A percentile compares a stretch with the other conserved stretches of the same genome.
phyloP scores from a whole-genome alignment of 352 stramenopile genomes.

The Ophiocytium majus region DNA sequence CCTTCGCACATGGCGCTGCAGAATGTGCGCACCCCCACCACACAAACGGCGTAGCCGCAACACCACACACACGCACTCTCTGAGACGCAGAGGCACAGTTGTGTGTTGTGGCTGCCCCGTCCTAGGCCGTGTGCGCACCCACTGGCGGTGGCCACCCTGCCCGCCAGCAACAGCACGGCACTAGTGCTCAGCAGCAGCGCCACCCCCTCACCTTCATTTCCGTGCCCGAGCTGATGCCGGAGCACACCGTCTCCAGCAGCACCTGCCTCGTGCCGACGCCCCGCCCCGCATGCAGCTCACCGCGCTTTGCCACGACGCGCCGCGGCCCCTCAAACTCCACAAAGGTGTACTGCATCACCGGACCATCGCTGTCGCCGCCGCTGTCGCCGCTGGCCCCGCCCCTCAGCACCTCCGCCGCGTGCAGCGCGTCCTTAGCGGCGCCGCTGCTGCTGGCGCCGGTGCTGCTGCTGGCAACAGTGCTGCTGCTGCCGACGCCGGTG shows the following conservation, averaged over 20 bases:
- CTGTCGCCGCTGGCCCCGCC: not conserved
- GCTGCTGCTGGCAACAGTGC: not conserved
- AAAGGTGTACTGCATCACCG: constrained; percentile 38
- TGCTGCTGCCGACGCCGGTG: not conserved
- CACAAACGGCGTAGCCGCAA: too few species aligned
- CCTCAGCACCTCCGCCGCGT: not conserved
- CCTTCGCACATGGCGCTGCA: too few species aligned
- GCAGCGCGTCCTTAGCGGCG: not conserved
- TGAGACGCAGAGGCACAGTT: too few species aligned
- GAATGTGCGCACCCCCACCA: too few species aligned
- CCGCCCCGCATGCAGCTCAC: constrained; percentile 22
- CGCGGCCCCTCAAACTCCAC: constrained; percentile 49
- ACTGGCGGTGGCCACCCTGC: not conserved
- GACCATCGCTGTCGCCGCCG: too few species aligned
- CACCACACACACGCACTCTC: too few species aligned
- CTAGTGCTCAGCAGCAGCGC: too few species aligned
- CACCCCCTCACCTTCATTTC: constrained; percentile 64
- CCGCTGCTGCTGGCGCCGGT: not conserved
- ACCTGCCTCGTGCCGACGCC: constrained; percentile 36
- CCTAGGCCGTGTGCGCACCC: not conserved
- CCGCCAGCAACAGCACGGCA: not conserved
- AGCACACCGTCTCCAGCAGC: constrained; percentile 63
- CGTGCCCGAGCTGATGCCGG: constrained; percentile 71
- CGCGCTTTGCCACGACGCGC: constrained; percentile 28
- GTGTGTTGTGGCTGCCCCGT: too few species aligned